Conservation (phyloP, 2,329 filamentous ascomycete genomes). For the Ambrosiella cleistominuta region DNA sequence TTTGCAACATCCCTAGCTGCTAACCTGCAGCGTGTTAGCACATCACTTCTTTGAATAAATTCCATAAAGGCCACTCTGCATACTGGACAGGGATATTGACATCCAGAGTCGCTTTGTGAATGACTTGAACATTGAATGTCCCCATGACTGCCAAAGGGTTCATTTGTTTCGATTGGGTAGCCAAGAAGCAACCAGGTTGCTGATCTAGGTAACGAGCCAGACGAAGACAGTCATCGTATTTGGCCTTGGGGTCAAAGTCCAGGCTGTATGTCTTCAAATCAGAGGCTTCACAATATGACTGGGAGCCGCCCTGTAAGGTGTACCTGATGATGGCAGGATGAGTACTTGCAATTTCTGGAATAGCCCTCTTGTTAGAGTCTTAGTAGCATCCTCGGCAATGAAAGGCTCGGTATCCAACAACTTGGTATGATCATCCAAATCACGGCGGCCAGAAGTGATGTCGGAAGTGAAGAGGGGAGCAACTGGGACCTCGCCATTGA, state of each 20-base stretch:
- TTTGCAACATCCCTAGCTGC: neutral
- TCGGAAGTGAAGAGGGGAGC: too few relatives aligned
- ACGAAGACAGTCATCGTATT: neutral
- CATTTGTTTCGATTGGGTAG: slow-evolving; percentile 1
- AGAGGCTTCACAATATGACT: neutral
- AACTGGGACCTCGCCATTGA: neutral
- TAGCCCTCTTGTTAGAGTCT: neutral
- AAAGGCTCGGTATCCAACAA: neutral
- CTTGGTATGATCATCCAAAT: neutral
- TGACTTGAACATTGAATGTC: slow-evolving; percentile 5
- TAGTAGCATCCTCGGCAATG: neutral
- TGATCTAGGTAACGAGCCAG: neutral
- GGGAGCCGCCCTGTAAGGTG: neutral
- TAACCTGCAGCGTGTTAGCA: slow-evolving; percentile 2
- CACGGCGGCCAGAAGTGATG: neutral
- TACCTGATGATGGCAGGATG: neutral
- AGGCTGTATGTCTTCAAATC: neutral
- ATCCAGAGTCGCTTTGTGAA: neutral
- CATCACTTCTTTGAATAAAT: neutral
- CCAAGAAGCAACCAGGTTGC: slow-evolving; percentile 7
- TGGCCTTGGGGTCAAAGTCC: slow-evolving; percentile 5
- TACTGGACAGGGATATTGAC: neutral
- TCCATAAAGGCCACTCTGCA: neutral
- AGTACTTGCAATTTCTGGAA: neutral
- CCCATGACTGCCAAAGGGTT: slow-evolving; percentile 1